phyloP scores from a whole-genome alignment of 225 moss, liverwort and hornwort species.

The Lunularia cruciata region DNA sequence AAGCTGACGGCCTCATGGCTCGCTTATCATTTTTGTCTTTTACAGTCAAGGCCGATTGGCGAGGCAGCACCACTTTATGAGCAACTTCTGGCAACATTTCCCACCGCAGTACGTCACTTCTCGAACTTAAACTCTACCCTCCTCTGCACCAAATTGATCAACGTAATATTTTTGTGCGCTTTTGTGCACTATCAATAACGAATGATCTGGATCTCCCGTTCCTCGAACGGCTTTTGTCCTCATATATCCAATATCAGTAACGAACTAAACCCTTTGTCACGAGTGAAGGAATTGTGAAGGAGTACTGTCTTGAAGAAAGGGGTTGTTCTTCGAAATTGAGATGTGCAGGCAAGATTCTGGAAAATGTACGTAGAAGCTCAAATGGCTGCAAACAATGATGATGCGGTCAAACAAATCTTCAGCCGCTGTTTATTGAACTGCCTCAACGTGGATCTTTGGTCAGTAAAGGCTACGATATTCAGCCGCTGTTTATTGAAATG shows the following conservation, averaged over 20 bases:
- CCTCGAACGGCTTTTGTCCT: too few relatives aligned
- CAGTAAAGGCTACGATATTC: conserved; percentile 33
- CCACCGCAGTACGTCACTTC: conserved; percentile 65
- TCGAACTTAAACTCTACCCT: neutral
- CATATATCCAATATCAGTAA: too few relatives aligned
- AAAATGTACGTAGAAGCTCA: conserved; percentile 86
- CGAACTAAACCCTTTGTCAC: too few relatives aligned
- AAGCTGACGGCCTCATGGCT: too few relatives aligned
- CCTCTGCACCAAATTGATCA: too few relatives aligned
- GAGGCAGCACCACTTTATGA: conserved; percentile 80
- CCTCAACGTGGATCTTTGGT: conserved; percentile 92
- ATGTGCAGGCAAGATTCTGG: conserved; percentile 82
- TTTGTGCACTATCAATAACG: too few relatives aligned
- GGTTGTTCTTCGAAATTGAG: too few relatives aligned
- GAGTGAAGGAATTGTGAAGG: too few relatives aligned
- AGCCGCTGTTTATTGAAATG: too few relatives aligned
- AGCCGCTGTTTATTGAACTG: conserved; percentile 90
- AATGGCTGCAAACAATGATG: conserved; percentile 80
- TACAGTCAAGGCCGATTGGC: conserved; percentile 66
- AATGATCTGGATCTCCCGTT: too few relatives aligned
- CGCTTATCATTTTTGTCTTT: neutral
- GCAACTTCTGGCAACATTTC: conserved; percentile 75
- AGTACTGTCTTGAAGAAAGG: too few relatives aligned
- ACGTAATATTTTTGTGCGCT: too few relatives aligned
- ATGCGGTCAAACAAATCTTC: conserved; percentile 86